Evolutionary conservation across 2,329 filamentous ascomycete genomes (phyloP).

Genomic region (Hymenoscyphus albidus): DNA sequence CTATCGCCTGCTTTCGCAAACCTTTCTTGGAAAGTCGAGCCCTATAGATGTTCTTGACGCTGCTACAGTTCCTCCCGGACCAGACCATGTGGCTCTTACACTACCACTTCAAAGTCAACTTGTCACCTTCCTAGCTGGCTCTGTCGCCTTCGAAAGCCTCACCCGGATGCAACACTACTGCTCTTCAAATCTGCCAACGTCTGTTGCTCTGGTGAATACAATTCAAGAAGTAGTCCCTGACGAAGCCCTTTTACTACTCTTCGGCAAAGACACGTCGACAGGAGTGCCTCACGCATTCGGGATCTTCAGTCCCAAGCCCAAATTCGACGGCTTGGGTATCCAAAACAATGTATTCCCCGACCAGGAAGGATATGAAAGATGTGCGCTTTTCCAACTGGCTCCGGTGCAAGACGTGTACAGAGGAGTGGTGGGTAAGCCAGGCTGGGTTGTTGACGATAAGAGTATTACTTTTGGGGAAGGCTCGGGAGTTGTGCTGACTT

Average conservation of each 20-base stretch:
- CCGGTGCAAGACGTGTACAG: neutral
- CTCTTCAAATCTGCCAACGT: neutral
- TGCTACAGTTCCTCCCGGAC: neutral
- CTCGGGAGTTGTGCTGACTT: neutral
- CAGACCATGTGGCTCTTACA: neutral
- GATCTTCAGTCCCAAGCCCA: neutral
- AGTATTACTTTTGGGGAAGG: constrained; percentile 3
- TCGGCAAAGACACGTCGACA: neutral
- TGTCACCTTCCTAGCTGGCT: constrained; percentile 2
- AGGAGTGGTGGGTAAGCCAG: neutral
- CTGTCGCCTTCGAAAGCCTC: neutral
- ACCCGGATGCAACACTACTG: neutral
- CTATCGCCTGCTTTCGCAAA: constrained; percentile 2
- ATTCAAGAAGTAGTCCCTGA: neutral
- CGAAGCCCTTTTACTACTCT: neutral
- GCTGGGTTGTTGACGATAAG: constrained; percentile 5
- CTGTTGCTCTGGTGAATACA: neutral
- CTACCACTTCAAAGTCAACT: constrained; percentile 5
- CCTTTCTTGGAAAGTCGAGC: neutral
- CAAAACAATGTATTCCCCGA: neutral
- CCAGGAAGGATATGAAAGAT: constrained; percentile 1
- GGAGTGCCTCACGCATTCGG: neutral
- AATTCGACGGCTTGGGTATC: neutral
- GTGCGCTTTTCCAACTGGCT: constrained; percentile 4
- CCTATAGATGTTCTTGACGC: neutral